Evolutionary conservation across 164 flowering plant species (phyloP), one percentile per base, ranked within the genome.

Genomic region (Vitis riparia): DNA sequence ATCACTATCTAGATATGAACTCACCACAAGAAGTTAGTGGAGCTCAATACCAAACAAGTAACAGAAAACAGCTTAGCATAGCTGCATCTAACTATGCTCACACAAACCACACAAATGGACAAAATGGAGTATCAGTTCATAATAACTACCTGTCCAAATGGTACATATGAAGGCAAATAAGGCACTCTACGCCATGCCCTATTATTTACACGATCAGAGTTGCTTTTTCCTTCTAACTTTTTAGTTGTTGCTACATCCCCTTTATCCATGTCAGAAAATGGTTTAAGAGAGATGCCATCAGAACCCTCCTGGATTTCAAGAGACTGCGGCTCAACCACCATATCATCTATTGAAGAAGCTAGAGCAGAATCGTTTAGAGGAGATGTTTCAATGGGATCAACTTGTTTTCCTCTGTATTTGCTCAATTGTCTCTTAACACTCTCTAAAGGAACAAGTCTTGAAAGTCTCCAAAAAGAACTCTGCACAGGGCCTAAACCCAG

Each of bases 251-350:
- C 75, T 50, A 61, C 81, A 80, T 79, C 80, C 52, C 67, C 86
- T 63, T 73, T 79, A 73, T 82, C 79, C 50, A 68, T 58, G 12
- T 82, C 81, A 70, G 92, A 70, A 15, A 95, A 55, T 60, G 93
- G 98, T 68, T 84, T 86, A 27, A 93, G 91, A 73, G 99, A 95
- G 51, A 95, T 84, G 55, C 94, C 89, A 82, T 91, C 98, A 63
- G 89, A 79, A 74, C 89, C 91, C 76, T 95, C 99, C 80, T 89
- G 88, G 59, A 95, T 95, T 82, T 91, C 96, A 81, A 95, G 98
- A 66, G 92, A 89, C 63, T 89, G 89, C 44, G 94, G 90, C 67
- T 77, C 79, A 69, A 80, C 77, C 63, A 68, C 87, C 55, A 57
- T 86, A 77, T 84, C 93, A 56, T 86, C 88, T 66, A 77, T 67